These are phyloP conservation scores for Monosporozyma unispora DNA, from an alignment of 805 yeast species.

Conservation along the genomic window DNA sequence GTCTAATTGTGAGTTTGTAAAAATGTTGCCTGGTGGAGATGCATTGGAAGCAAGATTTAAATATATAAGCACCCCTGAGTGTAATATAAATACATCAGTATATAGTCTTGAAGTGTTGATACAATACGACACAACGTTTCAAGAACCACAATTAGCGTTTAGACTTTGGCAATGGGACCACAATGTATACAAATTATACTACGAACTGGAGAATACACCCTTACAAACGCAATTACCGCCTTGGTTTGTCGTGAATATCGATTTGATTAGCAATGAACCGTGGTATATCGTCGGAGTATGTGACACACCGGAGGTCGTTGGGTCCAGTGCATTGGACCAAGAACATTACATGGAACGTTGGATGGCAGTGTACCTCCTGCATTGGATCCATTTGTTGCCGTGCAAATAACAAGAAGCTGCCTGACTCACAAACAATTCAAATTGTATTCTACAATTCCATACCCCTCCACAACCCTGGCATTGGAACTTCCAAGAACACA, in stretches of 20 bases:
- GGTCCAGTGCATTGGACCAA: conserved; percentile 5
- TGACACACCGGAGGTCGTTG: conserved; percentile 22
- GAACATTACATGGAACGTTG: neutral
- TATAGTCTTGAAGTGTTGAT: conserved; percentile 11
- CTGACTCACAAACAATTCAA: too few species aligned
- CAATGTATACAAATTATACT: too few species aligned
- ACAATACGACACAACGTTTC: conserved; percentile 14
- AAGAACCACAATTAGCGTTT: conserved; percentile 18
- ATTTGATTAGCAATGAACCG: neutral
- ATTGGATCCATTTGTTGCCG: conserved; percentile 21
- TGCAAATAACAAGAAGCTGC: too few species aligned
- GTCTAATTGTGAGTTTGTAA: neutral
- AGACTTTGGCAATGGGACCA: conserved; percentile 12
- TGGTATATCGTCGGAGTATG: conserved; percentile 14
- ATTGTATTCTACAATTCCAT: too few species aligned
- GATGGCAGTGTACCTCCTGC: conserved; percentile 11
- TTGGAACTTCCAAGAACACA: neutral
- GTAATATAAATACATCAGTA: neutral
- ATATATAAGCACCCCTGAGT: neutral
- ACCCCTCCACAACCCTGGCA: too few species aligned
- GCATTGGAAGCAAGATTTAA: neutral
- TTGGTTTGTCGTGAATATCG: neutral
- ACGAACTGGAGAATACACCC: neutral
- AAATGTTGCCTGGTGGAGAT: neutral
- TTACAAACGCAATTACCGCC: neutral